A percentile compares a stretch with the other conserved stretches of the same genome.
Conservation (phyloP, 768 basidiomycete species). For the Lentinula edodes region DNA sequence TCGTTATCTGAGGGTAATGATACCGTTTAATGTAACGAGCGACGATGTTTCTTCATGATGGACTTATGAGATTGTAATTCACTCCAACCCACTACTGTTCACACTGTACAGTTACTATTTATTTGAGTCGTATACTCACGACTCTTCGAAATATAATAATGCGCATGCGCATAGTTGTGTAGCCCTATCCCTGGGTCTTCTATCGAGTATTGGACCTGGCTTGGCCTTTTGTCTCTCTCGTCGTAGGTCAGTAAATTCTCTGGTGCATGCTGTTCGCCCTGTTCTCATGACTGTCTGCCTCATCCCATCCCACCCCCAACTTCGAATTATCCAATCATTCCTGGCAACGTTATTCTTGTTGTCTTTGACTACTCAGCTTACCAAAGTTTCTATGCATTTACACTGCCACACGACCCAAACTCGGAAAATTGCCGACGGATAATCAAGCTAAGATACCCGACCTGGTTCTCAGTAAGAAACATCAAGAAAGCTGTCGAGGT, state of each 20-base stretch:
- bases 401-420: no score
- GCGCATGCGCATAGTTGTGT: background rate
- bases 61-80: background rate
- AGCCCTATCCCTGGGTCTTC: no score
- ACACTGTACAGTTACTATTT: background rate
- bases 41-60: background rate
- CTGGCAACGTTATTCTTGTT: no score
- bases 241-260: no score
- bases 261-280: no score
- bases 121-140: background rate
- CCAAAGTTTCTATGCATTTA: no score
- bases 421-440: background rate
- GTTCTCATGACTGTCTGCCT: no score
- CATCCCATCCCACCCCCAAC: no score
- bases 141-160: background rate
- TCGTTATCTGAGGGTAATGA: background rate
- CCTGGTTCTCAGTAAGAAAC: background rate
- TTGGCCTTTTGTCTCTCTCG: no score
- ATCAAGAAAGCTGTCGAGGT: background rate
- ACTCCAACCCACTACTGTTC: background rate
- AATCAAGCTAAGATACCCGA: background rate
- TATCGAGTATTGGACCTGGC: no score
- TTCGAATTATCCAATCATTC: no score
- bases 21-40: background rate
- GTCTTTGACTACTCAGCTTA: no score